These are phyloP conservation scores for Eimeria praecox DNA, from an alignment of 169 alveolate genomes.

Conservation along the genomic window DNA sequence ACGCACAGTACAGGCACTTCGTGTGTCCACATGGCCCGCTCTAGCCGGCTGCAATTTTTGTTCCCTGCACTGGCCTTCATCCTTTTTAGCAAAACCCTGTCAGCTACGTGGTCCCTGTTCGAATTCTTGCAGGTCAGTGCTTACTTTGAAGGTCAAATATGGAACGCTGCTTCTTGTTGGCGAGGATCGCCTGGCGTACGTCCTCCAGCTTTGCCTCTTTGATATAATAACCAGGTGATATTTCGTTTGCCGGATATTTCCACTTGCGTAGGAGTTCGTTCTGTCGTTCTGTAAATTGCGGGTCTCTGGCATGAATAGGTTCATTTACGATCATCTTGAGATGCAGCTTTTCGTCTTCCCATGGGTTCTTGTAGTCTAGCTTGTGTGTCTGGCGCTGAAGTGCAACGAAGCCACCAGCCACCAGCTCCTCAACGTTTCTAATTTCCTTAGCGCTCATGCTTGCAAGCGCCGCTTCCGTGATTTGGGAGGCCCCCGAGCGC, in stretches of 20 bases:
- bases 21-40: too few species aligned
- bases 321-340: constrained; percentile 56
- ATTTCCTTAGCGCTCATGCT: constrained; percentile 36
- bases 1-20: neutral
- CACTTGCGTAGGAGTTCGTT: constrained; percentile 16
- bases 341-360: constrained; percentile 53
- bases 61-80: neutral
- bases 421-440: constrained; percentile 49
- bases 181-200: constrained; percentile 45
- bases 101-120: neutral
- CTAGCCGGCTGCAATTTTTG: neutral
- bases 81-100: neutral
- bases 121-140: neutral
- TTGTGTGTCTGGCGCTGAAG: constrained; percentile 66
- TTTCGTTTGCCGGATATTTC: constrained; percentile 65
- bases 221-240: constrained; percentile 63
- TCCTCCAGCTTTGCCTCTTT: constrained; percentile 61
- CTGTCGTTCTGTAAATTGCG: constrained; percentile 9
- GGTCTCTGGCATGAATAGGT: constrained; percentile 60
- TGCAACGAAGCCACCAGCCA: constrained; percentile 70
- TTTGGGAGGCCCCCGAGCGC: constrained; percentile 53
- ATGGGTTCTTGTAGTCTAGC: constrained; percentile 50
- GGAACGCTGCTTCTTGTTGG: constrained; percentile 48
- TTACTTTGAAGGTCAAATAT: constrained; percentile 64
- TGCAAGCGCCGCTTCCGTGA: constrained; percentile 48